phyloP scores from a whole-genome alignment of 352 stramenopile genomes.

The Phytophthora aleatoria region DNA sequence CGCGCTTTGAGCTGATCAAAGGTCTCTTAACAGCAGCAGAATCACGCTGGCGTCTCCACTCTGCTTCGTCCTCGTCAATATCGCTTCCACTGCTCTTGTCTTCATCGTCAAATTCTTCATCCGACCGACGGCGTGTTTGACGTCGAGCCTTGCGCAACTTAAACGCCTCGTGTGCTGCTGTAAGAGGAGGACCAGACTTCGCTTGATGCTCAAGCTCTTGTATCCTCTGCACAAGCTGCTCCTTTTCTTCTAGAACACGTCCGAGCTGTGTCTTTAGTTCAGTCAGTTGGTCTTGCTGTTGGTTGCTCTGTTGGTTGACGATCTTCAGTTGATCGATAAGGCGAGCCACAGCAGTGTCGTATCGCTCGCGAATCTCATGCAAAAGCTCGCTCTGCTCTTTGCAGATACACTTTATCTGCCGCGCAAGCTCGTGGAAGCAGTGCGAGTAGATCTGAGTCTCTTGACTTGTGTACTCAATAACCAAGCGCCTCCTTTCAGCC shows the following conservation, averaged over 20 bases:
- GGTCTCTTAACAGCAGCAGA: slow-evolving; percentile 19
- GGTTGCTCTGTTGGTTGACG: slow-evolving; percentile 26
- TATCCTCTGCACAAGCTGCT: slow-evolving; percentile 25
- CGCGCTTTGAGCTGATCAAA: slow-evolving; percentile 23
- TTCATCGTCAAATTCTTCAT: slow-evolving; percentile 3
- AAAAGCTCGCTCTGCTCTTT: slow-evolving; percentile 78
- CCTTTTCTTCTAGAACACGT: slow-evolving; percentile 20
- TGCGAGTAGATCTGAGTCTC: slow-evolving; percentile 73
- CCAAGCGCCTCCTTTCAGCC: slow-evolving; percentile 24
- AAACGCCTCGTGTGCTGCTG: slow-evolving; percentile 15
- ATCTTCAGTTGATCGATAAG: slow-evolving; percentile 27
- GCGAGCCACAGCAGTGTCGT: slow-evolving; percentile 43
- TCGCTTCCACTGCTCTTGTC: slow-evolving; percentile 16
- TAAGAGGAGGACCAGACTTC: slow-evolving; percentile 15
- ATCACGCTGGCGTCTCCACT: slow-evolving; percentile 45
- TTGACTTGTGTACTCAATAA: slow-evolving; percentile 54
- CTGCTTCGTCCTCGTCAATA: slow-evolving; percentile 40
- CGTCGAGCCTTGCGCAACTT: slow-evolving; percentile 4
- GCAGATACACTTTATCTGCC: slow-evolving; percentile 79
- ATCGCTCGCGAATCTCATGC: slow-evolving; percentile 56
- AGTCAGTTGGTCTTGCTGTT: slow-evolving; percentile 35
- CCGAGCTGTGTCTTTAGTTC: slow-evolving; percentile 20
- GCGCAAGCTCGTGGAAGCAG: slow-evolving; percentile 77
- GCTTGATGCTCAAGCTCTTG: slow-evolving; percentile 25
- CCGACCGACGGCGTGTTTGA: not conserved